Evolutionary conservation across 495 filamentous ascomycete species (phyloP), one percentile per base, ranked within the genome.

Genomic region (Neurospora tetrasperma): DNA sequence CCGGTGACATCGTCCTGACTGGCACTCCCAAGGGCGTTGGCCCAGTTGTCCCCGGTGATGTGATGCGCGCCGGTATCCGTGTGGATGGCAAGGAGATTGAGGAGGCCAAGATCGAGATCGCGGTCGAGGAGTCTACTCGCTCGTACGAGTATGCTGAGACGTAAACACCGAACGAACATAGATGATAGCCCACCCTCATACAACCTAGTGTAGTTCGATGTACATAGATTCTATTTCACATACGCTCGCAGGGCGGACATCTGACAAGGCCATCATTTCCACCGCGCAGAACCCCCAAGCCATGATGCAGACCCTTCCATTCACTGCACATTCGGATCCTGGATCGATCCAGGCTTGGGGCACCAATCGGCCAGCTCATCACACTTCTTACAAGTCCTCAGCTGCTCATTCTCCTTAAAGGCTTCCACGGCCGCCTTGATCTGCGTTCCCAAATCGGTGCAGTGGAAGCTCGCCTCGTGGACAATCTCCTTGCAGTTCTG

Each of bases 11-110:
- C 79, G 88, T 99, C 44, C 82, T 99, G 75, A 98, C 96, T 39
- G 96, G 96, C 48, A 99, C 96, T 69, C 96, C 96, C 48, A 98
- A 98, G 87, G 96, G 96, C 11, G 96, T 98, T 41, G 96, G 96
- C 1, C 86, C 88, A 27, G 94, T 98, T 14, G 86, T 88, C 70
- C 88, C 91, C 3, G 96, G 96, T 1, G 96, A 99, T 86, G 86
- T 94, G 20, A 93, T 99, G 91, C 90, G 85, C 71, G 93, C 93
- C 23, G 93, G 96, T 20, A 87, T 98, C 75, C 89, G 88, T 80
- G 89, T 97, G 48, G 82, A 86, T 75, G 96, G 95, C 44, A 90
- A 91, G 84, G 94, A 95, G 82, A 82, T 98, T 23, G 90, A 94
- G 82, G 93, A 96, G 83, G 91, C 91, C 43, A 89, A 85, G 78